Percentiles rank a stretch among this genome's conserved stretches.
Evolutionary conservation across 2,329 filamentous ascomycete species (phyloP).

Genomic region (Cucurbitaria berberidis): DNA sequence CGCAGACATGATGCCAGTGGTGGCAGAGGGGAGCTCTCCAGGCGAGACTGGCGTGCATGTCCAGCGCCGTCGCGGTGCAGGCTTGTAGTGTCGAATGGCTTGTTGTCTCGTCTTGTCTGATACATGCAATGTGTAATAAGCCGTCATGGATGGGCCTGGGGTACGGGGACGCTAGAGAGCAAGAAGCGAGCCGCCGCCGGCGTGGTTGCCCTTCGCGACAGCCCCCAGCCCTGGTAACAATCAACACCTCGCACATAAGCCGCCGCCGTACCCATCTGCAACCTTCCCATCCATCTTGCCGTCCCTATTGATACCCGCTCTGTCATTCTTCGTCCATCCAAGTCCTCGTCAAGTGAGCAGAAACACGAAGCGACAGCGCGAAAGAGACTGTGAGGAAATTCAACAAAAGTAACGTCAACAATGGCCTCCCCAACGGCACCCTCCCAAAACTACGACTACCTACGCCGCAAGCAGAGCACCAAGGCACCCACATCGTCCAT

Average conservation of each 20-base stretch:
- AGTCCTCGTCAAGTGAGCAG: too few species aligned
- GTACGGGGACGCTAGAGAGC: slow-evolving; percentile 1
- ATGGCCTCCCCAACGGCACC: slow-evolving; percentile 37
- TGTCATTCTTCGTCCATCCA: too few species aligned
- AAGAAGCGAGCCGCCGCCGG: slow-evolving; percentile 12
- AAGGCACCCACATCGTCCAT: slow-evolving; percentile 45
- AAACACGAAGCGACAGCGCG: too few species aligned
- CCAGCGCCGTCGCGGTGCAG: slow-evolving; percentile 6
- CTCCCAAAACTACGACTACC: slow-evolving; percentile 60
- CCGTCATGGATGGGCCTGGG: slow-evolving; percentile 1
- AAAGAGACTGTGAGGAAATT: too few species aligned
- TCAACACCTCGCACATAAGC: slow-evolving; percentile 27
- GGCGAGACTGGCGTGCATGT: slow-evolving; percentile 18
- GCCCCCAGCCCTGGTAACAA: slow-evolving; percentile 8
- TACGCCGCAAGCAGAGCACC: slow-evolving; percentile 63
- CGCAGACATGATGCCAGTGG: slow-evolving; percentile 32
- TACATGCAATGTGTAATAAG: too few species aligned
- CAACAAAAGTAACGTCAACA: too few species aligned
- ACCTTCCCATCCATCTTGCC: slow-evolving; percentile 9
- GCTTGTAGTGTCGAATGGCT: too few species aligned
- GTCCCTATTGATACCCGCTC: slow-evolving; percentile 43
- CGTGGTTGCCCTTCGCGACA: slow-evolving; percentile 27
- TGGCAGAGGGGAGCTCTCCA: slow-evolving; percentile 14
- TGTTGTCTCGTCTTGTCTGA: too few species aligned
- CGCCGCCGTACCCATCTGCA: slow-evolving; percentile 20